phyloP scores from a whole-genome alignment of 192 early-diverging fungal species.

The Gonapodya prolifera region DNA sequence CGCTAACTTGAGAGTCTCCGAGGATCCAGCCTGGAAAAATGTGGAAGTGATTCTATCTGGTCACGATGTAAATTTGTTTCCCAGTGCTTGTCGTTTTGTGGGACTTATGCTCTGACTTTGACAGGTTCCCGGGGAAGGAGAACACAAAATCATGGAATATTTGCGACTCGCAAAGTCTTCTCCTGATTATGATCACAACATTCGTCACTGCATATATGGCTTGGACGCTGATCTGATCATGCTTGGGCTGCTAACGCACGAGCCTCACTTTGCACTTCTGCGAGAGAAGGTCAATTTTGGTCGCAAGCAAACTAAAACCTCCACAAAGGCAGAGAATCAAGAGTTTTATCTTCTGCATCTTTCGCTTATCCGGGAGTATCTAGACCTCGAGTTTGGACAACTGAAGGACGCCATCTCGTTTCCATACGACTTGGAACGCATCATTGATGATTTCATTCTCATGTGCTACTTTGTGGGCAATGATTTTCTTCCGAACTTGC shows the following conservation, averaged over 20 bases:
- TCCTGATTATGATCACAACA: conserved; percentile 79
- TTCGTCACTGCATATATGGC: conserved; percentile 89
- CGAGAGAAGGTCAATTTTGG: conserved; percentile 90
- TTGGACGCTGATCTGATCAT: conserved; percentile 98
- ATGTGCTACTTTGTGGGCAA: conserved; percentile 97
- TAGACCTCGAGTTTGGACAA: conserved; percentile 64
- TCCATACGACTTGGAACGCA: conserved; percentile 69
- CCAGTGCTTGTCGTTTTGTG: background rate
- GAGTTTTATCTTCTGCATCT: conserved; percentile 65
- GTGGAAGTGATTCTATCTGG: conserved; percentile 88
- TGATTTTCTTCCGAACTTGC: conserved; percentile 91
- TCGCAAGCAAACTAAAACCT: conserved; percentile 44
- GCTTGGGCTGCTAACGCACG: conserved; percentile 88
- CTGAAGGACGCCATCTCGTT: conserved; percentile 48
- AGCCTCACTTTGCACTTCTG: conserved; percentile 92
- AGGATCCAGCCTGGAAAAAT: conserved; percentile 75
- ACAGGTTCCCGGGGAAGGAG: conserved; percentile 94
- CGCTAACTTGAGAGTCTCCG: conserved; percentile 72
- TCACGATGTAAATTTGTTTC: background rate
- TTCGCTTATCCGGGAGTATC: conserved; percentile 78
- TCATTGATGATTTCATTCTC: conserved; percentile 97
- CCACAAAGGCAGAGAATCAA: conserved; percentile 42
- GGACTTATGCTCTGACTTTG: conserved; percentile 22
- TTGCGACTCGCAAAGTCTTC: conserved; percentile 68
- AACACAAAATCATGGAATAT: conserved; percentile 99